phyloP scores from a whole-genome alignment of 345 rosid species.

The Physaria fendleri region DNA sequence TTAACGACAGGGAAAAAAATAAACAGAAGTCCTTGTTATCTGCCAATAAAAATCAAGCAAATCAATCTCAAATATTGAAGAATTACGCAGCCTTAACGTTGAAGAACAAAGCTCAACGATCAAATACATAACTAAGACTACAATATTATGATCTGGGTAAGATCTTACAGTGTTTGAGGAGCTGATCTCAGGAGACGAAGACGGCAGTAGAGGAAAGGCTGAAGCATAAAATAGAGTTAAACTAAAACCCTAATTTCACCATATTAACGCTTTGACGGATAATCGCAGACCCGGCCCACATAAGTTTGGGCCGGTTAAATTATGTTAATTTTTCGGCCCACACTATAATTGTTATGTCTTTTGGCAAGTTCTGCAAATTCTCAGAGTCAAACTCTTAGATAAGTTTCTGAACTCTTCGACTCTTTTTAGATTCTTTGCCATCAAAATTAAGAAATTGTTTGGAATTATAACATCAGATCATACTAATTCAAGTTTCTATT shows the following conservation, averaged over 20 bases:
- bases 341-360: too few species aligned
- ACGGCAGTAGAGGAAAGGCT: slow-evolving; percentile 26
- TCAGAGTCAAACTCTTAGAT: too few species aligned
- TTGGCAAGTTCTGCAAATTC: neutral
- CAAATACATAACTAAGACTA: neutral
- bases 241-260: slow-evolving; percentile 23
- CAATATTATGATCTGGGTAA: neutral
- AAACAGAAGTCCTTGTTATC: neutral
- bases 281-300: neutral
- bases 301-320: neutral
- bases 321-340: too few species aligned
- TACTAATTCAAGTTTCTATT: too few species aligned
- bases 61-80: slow-evolving; percentile 3
- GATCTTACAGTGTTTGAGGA: neutral
- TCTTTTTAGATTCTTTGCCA: too few species aligned
- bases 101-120: neutral
- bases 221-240: neutral
- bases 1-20: neutral
- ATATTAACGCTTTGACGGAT: neutral
- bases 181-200: slow-evolving; percentile 22
- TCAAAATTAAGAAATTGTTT: too few species aligned
- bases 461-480: too few species aligned
- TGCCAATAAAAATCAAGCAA: neutral
- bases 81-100: too few species aligned
- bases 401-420: too few species aligned